Conservation (phyloP, 2,329 filamentous ascomycete species). For the Escovopsis sp. region DNA sequence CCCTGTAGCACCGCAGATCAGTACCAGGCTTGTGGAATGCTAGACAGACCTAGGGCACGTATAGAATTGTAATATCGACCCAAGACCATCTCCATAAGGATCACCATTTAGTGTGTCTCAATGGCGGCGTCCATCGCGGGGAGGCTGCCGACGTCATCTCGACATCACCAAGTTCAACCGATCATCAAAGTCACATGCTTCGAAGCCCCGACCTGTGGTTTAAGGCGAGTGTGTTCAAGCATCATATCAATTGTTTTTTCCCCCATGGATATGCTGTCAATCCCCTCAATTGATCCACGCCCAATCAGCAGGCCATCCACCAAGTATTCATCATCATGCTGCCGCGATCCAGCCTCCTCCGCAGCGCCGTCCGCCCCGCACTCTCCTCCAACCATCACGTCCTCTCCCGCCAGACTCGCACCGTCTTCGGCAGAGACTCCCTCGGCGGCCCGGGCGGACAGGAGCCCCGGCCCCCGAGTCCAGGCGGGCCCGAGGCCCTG, state of each 20-base stretch:
- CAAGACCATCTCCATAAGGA: no score
- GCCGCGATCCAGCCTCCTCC: neutral
- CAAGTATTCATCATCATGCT: neutral
- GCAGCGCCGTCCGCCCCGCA: constrained; percentile 1
- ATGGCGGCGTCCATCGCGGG: neutral
- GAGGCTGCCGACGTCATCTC: constrained; percentile 3
- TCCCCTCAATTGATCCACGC: neutral
- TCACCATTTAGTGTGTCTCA: neutral
- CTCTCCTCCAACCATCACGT: neutral
- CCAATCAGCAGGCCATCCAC: neutral
- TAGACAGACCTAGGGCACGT: no score
- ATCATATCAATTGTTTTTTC: neutral
- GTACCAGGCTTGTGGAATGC: no score
- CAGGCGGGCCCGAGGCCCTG: constrained; percentile 16
- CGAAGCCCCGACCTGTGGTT: neutral
- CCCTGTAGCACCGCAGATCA: no score
- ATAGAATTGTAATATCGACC: neutral
- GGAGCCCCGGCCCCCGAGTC: constrained; percentile 12
- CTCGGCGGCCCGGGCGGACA: constrained; percentile 22
- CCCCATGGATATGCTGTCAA: neutral
- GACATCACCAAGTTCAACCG: constrained; percentile 3
- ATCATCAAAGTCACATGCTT: constrained; percentile 1
- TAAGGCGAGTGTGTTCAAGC: neutral
- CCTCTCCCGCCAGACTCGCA: neutral
- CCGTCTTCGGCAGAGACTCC: constrained; percentile 8